A percentile compares a stretch with the other conserved stretches of the same genome.
These are phyloP conservation scores for Naegleria fowleri DNA, from an alignment of 208 protist genomes.

Conservation along the genomic window DNA sequence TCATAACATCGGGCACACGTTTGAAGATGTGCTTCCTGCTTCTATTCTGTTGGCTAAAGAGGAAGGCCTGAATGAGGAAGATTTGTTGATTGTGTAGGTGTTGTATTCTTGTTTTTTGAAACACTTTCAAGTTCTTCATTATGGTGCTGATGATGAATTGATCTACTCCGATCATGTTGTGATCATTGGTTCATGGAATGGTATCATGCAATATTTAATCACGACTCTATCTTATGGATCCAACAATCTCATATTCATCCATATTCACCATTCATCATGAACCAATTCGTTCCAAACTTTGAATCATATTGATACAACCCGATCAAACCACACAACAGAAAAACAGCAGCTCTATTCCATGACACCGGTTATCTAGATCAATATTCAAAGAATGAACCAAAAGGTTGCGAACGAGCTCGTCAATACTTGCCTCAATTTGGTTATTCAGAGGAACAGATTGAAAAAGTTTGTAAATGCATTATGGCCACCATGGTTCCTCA, in stretches of 20 bases:
- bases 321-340: too few relatives aligned
- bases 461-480: slow-evolving; percentile 4
- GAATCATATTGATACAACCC: too few relatives aligned
- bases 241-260: too few relatives aligned
- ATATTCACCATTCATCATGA: too few relatives aligned
- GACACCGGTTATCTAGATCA: slow-evolving; percentile 26
- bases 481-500: slow-evolving; percentile 28
- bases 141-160: too few relatives aligned
- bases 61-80: background rate
- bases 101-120: background rate
- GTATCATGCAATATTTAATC: too few relatives aligned
- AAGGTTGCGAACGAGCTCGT: background rate
- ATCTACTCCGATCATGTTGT: too few relatives aligned
- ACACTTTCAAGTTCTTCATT: too few relatives aligned
- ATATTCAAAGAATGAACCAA: slow-evolving; percentile 27
- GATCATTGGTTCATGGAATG: too few relatives aligned
- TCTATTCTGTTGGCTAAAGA: background rate
- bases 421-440: slow-evolving; percentile 19
- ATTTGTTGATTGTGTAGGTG: background rate
- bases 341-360: slow-evolving; percentile 27
- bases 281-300: too few relatives aligned
- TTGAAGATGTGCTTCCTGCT: background rate
- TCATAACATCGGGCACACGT: background rate
- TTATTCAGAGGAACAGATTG: slow-evolving; percentile 6
- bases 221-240: too few relatives aligned